Conservation (phyloP, 1,284 basidiomycete species). For the Fomitiporia mediterranea region DNA sequence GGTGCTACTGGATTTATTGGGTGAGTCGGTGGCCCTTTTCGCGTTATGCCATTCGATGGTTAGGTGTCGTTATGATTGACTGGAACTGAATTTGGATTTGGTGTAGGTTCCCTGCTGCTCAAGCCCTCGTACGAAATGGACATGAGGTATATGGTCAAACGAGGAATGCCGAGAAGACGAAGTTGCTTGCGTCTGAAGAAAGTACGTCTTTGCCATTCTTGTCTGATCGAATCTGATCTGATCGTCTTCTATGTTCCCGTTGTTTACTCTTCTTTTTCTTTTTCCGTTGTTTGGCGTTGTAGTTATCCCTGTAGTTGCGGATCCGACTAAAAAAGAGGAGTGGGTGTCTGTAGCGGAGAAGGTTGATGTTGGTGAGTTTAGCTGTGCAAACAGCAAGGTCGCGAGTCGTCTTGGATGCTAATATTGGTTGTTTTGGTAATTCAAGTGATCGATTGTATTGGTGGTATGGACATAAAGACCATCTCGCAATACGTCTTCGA, state of each 20-base stretch:
- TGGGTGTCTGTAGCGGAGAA: conserved; percentile 40
- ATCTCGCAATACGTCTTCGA: conserved; percentile 31
- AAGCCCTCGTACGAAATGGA: conserved; percentile 46
- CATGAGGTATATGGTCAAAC: conserved; percentile 50
- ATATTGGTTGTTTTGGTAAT: too few relatives aligned
- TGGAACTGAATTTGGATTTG: background rate
- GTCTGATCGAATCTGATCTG: too few relatives aligned
- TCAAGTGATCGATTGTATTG: conserved; percentile 38
- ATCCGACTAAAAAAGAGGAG: conserved; percentile 31
- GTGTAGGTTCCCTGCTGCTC: conserved; percentile 34
- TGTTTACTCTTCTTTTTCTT: background rate
- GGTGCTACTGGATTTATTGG: conserved; percentile 17
- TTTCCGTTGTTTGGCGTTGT: background rate
- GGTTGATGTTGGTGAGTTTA: conserved; percentile 32
- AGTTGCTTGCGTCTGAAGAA: conserved; percentile 41
- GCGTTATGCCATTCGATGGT: background rate
- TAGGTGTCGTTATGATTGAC: too few relatives aligned
- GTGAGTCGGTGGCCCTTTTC: conserved; percentile 1
- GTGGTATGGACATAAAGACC: conserved; percentile 27
- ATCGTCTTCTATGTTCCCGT: background rate
- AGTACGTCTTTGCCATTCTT: conserved; percentile 29
- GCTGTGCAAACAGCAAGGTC: too few relatives aligned
- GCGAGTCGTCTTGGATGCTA: background rate
- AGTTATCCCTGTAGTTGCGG: conserved; percentile 47
- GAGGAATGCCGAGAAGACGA: conserved; percentile 37